Conservation (phyloP, 192 early-diverging fungal species). For the Glomus cerebriforme region DNA sequence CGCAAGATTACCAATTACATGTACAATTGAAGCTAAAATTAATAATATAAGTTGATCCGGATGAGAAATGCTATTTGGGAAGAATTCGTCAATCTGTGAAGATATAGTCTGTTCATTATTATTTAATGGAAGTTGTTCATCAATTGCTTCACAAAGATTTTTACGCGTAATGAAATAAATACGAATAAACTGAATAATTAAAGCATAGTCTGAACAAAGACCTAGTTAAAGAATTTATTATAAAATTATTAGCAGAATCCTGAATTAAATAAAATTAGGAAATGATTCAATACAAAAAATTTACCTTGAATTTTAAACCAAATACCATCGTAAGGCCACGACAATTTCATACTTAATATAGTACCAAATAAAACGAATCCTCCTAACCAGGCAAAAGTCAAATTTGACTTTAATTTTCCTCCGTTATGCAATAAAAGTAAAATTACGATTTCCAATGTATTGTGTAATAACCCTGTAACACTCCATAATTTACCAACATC, state of each 20-base stretch:
- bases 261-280: background rate
- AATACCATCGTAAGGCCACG: constrained; percentile 44
- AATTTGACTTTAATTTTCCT: constrained; percentile 36
- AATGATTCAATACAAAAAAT: background rate
- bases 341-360: constrained; percentile 36
- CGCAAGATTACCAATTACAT: constrained; percentile 47
- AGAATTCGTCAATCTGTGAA: background rate
- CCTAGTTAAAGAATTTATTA: too few species aligned
- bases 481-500: constrained; percentile 50
- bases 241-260: background rate
- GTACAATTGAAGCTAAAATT: constrained; percentile 37
- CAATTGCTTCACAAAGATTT: constrained; percentile 18
- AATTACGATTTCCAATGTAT: constrained; percentile 45
- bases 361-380: constrained; percentile 32
- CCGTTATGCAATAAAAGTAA: constrained; percentile 42
- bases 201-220: constrained; percentile 42
- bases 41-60: constrained; percentile 40
- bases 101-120: background rate
- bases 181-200: constrained; percentile 40
- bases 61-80: constrained; percentile 21
- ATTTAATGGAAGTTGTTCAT: constrained; percentile 4
- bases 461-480: constrained; percentile 37
- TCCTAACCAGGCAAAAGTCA: constrained; percentile 39
- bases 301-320: constrained; percentile 48
- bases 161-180: constrained; percentile 36